phyloP scores from a whole-genome alignment of 202 grass and related monocot genomes.

The Alloteropsis angusta region DNA sequence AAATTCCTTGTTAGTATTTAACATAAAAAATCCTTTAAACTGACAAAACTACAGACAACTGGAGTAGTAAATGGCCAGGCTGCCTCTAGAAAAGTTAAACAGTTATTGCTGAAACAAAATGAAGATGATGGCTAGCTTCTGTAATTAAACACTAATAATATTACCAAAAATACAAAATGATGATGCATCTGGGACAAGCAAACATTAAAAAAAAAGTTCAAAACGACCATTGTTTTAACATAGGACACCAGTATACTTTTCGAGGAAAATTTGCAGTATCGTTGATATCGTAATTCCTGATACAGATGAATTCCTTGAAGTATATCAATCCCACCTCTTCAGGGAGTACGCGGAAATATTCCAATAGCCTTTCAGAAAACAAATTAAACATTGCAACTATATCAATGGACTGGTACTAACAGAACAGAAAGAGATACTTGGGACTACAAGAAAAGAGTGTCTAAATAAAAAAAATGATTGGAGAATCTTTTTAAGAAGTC shows the following conservation, averaged over 20 bases:
- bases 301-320: neutral
- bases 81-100: slow-evolving; percentile 4
- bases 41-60: neutral
- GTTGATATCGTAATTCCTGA: neutral
- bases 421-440: slow-evolving; percentile 26
- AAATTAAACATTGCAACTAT: neutral
- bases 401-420: slow-evolving; percentile 1
- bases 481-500: slow-evolving; percentile 15
- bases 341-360: neutral
- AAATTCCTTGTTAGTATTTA: slow-evolving; percentile 37
- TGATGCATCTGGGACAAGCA: neutral
- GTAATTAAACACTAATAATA: neutral
- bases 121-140: neutral
- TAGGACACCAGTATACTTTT: neutral
- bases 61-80: neutral
- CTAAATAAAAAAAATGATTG: slow-evolving; percentile 15
- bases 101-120: neutral
- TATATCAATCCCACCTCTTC: neutral
- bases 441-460: neutral
- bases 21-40: slow-evolving; percentile 16
- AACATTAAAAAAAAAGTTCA: neutral
- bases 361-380: slow-evolving; percentile 6
- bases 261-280: neutral
- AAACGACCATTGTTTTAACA: neutral
- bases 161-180: neutral